Percentiles rank a stretch among this genome's conserved stretches.
Conservation (phyloP, 495 filamentous ascomycete species). For the Sordaria brevicollis region DNA sequence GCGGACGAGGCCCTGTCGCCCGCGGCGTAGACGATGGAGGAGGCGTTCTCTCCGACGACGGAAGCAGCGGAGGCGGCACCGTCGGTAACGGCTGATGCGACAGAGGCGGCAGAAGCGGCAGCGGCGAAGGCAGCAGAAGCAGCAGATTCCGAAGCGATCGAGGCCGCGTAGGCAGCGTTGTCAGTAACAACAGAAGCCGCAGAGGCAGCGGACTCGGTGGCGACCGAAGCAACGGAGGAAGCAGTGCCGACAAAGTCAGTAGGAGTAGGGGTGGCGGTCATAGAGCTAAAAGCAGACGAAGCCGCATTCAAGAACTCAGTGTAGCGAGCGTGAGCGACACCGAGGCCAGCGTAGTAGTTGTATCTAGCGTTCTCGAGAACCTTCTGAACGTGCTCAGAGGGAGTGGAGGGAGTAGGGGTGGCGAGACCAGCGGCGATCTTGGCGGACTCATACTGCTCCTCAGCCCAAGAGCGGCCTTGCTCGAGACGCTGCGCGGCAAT, state of each 20-base stretch:
- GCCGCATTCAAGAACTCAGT: conserved; percentile 61
- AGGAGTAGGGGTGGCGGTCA: conserved; percentile 39
- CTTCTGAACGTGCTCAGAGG: conserved; percentile 37
- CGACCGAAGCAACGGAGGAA: conserved; percentile 23
- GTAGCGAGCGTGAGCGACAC: conserved; percentile 67
- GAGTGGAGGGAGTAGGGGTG: conserved; percentile 41
- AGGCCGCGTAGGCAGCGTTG: conserved; percentile 16
- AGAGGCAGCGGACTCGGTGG: conserved; percentile 21
- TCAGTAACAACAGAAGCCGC: conserved; percentile 21
- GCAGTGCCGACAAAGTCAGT: conserved; percentile 33
- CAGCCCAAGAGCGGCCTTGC: conserved; percentile 54
- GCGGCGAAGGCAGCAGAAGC: conserved; percentile 37
- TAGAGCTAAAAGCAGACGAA: conserved; percentile 46
- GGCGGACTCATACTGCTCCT: conserved; percentile 51
- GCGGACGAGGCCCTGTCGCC: conserved; percentile 14
- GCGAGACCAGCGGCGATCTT: conserved; percentile 45
- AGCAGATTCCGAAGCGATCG: conserved; percentile 10
- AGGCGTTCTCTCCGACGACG: conserved; percentile 14
- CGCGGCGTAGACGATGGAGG: conserved; percentile 19
- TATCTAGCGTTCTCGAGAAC: conserved; percentile 51
- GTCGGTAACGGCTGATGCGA: neutral
- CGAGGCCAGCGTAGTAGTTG: conserved; percentile 69
- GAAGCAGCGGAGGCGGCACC: conserved; percentile 27
- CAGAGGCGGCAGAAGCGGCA: conserved; percentile 31
- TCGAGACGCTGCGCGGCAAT: conserved; percentile 54